A percentile compares a stretch with the other conserved stretches of the same genome.
phyloP scores from a whole-genome alignment of 116 monocot species.

The Trichopus zeylanicus region DNA sequence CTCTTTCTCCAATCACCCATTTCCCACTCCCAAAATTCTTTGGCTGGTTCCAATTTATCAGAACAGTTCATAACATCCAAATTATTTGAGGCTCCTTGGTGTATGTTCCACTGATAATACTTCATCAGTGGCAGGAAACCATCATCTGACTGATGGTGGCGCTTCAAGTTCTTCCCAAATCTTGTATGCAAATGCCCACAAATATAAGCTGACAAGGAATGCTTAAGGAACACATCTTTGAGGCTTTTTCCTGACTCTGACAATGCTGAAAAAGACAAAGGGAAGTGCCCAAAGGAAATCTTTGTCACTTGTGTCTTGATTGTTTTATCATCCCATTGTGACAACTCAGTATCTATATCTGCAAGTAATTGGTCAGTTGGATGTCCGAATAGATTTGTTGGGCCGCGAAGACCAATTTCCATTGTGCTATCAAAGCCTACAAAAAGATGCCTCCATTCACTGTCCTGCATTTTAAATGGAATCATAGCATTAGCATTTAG shows the following conservation, averaged over 20 bases:
- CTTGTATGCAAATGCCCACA: conserved; percentile 92
- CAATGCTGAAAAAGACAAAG: conserved; percentile 75
- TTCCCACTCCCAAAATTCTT: conserved; percentile 99
- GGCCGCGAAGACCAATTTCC: conserved; percentile 74
- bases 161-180: conserved; percentile 93
- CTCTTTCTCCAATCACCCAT: conserved; percentile 98
- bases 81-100: conserved; percentile 18
- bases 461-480: conserved; percentile 38
- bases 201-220: conserved; percentile 82
- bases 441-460: conserved; percentile 76
- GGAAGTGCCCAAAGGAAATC: conserved; percentile 90
- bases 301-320: conserved; percentile 46
- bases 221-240: conserved; percentile 75
- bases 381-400: conserved; percentile 96
- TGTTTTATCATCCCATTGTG: conserved; percentile 51
- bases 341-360: conserved; percentile 57
- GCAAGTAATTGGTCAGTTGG: conserved; percentile 70
- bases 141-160: conserved; percentile 34
- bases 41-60: conserved; percentile 13
- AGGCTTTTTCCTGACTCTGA: conserved; percentile 61
- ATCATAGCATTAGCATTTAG: not conserved
- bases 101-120: conserved; percentile 69
- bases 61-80: conserved; percentile 34
- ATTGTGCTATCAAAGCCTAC: conserved; percentile 84
- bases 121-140: conserved; percentile 19